A percentile compares a stretch with the other conserved stretches of the same genome.
These are phyloP conservation scores for Talinum fruticosum DNA, from an alignment of 148 eudicot species.

Conservation along the genomic window DNA sequence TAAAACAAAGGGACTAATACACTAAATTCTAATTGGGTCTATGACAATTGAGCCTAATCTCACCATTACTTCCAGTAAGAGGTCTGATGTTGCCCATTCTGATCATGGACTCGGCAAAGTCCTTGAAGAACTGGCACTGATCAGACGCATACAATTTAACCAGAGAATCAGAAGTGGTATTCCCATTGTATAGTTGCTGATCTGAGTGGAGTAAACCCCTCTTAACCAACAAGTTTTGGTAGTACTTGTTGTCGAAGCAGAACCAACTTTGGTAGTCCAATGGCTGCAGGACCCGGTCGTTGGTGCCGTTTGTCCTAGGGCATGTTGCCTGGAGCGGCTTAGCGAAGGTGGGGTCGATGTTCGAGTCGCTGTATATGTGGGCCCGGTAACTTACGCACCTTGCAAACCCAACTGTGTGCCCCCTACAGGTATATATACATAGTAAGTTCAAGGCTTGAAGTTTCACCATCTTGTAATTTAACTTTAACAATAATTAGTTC, in stretches of 20 bases:
- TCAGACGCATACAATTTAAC: constrained; percentile 37
- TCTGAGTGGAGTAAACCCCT: constrained; percentile 76
- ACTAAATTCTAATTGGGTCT: constrained; percentile 35
- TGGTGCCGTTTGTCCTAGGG: constrained; percentile 34
- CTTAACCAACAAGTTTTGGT: constrained; percentile 41
- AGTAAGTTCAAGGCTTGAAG: too few relatives aligned
- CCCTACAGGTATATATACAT: constrained; percentile 45
- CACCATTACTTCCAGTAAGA: constrained; percentile 56
- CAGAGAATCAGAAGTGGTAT: constrained; percentile 40
- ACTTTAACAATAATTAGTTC: too few relatives aligned
- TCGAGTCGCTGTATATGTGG: constrained; percentile 61
- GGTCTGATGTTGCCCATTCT: constrained; percentile 68
- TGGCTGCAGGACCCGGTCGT: constrained; percentile 48
- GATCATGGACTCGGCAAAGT: constrained; percentile 51
- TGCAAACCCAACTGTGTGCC: constrained; percentile 74
- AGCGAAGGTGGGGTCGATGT: constrained; percentile 50
- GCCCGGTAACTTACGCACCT: constrained; percentile 50
- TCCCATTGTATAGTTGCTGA: constrained; percentile 64
- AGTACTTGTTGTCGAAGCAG: constrained; percentile 51
- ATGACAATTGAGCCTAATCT: constrained; percentile 60
- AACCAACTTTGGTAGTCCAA: constrained; percentile 41
- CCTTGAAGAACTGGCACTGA: constrained; percentile 37
- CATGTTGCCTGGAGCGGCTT: constrained; percentile 37
- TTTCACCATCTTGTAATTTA: too few relatives aligned
- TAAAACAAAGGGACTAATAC: neutral